Base-by-base conservation (phyloP, 305 asterid genomes). In the Fraxinus platypoda region DNA sequence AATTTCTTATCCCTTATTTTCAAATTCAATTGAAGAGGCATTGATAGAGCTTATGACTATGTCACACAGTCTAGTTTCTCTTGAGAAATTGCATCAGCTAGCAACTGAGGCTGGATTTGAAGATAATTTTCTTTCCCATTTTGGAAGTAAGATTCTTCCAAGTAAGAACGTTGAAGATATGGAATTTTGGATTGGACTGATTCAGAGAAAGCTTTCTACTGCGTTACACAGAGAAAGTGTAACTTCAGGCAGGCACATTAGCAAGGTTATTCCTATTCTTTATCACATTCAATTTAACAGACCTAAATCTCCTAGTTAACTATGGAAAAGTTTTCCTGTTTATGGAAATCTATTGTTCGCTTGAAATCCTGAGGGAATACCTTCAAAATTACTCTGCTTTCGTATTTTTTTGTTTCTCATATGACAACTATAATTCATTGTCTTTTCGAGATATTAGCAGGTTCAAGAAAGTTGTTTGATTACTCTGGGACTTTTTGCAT, bases 101-200 rank as follows among this genome's bases (percentile, higher is more conserved):
- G 94, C 98, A 19, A 84, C 83, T 79, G 93, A 90, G 87, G 98
- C 98, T 38, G 98, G 97, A 74, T 94, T 91, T 38, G 98, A 92
- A 87, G 94, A 91, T 81, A 88, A 88, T 43, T 92, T 92, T 84
- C 83, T 92, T 68, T 81, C 80, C 52, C 94, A 92, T 88, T 94
- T 90, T 78, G 98, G 96, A 59, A 83, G 90, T 57, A 92, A 85
- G 82, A 85, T 92, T 84, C 91, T 92, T 30, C 97, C 97, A 2
- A 83, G 89, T 87, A 81, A 86, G 85, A 90, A 83, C 77, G 76
- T 86, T 52, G 94, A 90, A 82, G 94, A 90, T 71, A 52, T 88
- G 59, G 95, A 92, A 78, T 94, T 91, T 85, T 94, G 95, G 94
- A 90, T 94, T 77, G 98, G 95, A 74, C 90, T 94, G 77, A 90